Conservation (phyloP, 225 moss, liverwort and hornwort genomes). For the Bryoerythrophyllum caledonicum region DNA sequence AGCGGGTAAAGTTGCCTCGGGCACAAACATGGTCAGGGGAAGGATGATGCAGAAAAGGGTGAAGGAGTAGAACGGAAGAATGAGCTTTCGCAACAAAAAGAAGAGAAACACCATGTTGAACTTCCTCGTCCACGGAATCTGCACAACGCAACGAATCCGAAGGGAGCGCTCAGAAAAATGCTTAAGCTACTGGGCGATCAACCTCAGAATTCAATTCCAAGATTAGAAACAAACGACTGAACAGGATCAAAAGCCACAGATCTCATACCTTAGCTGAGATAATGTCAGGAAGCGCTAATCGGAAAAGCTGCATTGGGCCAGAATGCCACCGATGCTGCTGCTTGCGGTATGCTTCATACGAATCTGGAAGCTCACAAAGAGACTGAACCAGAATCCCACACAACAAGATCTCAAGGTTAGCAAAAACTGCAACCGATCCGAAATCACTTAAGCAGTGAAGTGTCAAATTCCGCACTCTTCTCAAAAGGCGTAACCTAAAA, state of each 20-base stretch:
- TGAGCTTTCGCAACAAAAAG: constrained; percentile 38
- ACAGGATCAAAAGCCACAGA: background rate
- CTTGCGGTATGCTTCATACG: constrained; percentile 38
- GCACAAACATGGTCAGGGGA: constrained; percentile 46
- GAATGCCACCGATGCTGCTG: constrained; percentile 45
- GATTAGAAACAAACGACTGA: background rate
- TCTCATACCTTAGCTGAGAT: constrained; percentile 18
- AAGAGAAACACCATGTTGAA: constrained; percentile 41
- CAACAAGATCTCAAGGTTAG: background rate
- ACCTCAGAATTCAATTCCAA: background rate
- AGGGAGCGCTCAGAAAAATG: background rate
- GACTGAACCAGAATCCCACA: constrained; percentile 15
- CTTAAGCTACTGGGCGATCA: background rate
- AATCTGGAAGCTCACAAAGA: constrained; percentile 37
- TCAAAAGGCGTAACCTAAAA: background rate
- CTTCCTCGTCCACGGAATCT: constrained; percentile 34
- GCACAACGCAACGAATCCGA: constrained; percentile 12
- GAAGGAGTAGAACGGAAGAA: constrained; percentile 42
- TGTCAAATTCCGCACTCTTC: background rate
- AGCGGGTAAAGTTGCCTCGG: constrained; percentile 36
- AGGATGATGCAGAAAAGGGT: constrained; percentile 50
- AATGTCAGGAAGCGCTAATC: constrained; percentile 39
- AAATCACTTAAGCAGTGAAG: background rate
- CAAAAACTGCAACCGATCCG: no score
- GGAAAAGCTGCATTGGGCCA: constrained; percentile 47